Evolutionary conservation across 257 asterid genomes (phyloP).

Genomic region (Asclepias syriaca): DNA sequence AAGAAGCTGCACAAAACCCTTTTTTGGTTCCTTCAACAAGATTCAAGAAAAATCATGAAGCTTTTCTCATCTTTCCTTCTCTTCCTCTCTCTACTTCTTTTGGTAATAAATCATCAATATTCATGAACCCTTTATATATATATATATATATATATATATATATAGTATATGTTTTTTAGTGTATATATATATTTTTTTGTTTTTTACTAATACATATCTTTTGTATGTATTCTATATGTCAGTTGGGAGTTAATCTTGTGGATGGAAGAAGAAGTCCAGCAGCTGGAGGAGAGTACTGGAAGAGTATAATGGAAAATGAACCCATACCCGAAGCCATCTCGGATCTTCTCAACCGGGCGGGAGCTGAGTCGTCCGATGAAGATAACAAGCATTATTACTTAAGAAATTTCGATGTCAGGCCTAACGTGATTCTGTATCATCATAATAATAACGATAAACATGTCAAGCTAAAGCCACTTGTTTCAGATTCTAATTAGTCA

Average conservation of each 20-base stretch:
- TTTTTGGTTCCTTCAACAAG: background rate
- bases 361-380: constrained; percentile 7
- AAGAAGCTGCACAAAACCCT: background rate
- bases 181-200: background rate
- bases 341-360: constrained; percentile 29
- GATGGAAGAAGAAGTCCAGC: constrained; percentile 34
- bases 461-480: background rate
- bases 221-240: background rate
- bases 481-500: background rate
- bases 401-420: constrained; percentile 38
- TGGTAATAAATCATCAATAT: constrained; percentile 8
- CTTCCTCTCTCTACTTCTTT: constrained; percentile 9
- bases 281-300: constrained; percentile 44
- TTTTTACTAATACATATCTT: background rate
- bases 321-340: constrained; percentile 56
- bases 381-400: constrained; percentile 19
- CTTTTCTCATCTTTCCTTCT: constrained; percentile 9
- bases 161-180: background rate
- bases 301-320: constrained; percentile 43
- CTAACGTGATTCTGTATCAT: constrained; percentile 63
- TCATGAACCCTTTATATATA: background rate
- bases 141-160: background rate
- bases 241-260: constrained; percentile 3
- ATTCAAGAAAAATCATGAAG: constrained; percentile 12
- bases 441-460: constrained; percentile 27